Conservation (phyloP, 2,329 filamentous ascomycete species). For the Plectosphaerella cucumerina region DNA sequence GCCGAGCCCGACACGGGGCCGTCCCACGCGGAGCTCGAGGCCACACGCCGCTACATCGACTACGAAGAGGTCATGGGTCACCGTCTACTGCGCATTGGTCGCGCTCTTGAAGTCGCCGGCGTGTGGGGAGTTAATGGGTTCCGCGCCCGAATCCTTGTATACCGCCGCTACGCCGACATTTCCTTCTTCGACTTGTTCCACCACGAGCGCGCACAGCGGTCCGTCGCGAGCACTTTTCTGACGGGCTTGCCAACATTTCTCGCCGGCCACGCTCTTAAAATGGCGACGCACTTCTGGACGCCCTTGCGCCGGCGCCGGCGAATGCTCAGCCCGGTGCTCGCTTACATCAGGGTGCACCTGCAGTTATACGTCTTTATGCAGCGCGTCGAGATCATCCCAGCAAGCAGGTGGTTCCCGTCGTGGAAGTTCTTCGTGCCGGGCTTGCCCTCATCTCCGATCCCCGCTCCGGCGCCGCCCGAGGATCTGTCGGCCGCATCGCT, state of each 20-base stretch:
- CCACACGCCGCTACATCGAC: constrained; percentile 36
- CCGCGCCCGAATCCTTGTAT: constrained; percentile 51
- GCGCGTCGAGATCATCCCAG: constrained; percentile 41
- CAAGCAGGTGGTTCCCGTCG: constrained; percentile 36
- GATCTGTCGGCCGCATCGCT: constrained; percentile 34
- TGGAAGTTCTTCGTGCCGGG: constrained; percentile 52
- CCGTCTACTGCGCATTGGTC: constrained; percentile 28
- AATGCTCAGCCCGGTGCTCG: constrained; percentile 15
- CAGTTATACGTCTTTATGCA: constrained; percentile 51
- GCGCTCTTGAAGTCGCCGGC: constrained; percentile 33
- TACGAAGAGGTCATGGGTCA: constrained; percentile 45
- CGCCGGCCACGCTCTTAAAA: constrained; percentile 25
- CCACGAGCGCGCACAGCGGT: constrained; percentile 26
- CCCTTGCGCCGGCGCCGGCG: constrained; percentile 10
- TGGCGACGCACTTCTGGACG: constrained; percentile 15
- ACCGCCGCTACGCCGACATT: constrained; percentile 42
- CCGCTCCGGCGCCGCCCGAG: constrained; percentile 36
- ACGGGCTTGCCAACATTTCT: constrained; percentile 36
- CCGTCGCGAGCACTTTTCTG: constrained; percentile 26
- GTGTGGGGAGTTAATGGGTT: constrained; percentile 50
- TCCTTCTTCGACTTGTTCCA: constrained; percentile 41
- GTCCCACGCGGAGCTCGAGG: constrained; percentile 33
- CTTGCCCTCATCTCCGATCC: constrained; percentile 44
- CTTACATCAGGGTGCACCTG: constrained; percentile 44
- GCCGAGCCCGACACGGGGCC: constrained; percentile 50